These are phyloP conservation scores for Wickerhamomyces silvicola DNA, from an alignment of 805 yeast genomes.

Conservation along the genomic window DNA sequence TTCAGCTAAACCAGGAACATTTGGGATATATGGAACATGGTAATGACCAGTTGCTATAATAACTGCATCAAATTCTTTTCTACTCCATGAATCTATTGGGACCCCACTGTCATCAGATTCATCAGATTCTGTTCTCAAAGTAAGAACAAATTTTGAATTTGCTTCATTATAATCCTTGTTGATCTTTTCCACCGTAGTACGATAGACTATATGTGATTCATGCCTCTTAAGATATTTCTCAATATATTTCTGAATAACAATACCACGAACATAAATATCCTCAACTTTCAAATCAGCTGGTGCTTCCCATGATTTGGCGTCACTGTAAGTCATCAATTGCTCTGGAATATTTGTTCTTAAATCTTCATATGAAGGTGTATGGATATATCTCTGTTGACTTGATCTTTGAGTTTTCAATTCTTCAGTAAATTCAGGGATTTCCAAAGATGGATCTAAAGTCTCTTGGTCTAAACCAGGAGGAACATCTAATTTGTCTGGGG, in stretches of 20 bases:
- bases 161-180: slow-evolving; percentile 10
- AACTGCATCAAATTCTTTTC: slow-evolving; percentile 32
- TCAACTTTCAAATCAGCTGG: slow-evolving; percentile 23
- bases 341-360: slow-evolving; percentile 38
- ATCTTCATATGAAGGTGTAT: slow-evolving; percentile 26
- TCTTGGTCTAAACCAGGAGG: slow-evolving; percentile 23
- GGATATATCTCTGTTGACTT: slow-evolving; percentile 20
- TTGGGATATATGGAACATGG: slow-evolving; percentile 48
- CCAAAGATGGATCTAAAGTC: slow-evolving; percentile 24
- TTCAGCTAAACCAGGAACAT: slow-evolving; percentile 38
- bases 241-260: slow-evolving; percentile 51
- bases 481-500: slow-evolving; percentile 17
- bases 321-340: slow-evolving; percentile 39
- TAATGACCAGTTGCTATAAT: slow-evolving; percentile 53
- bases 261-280: slow-evolving; percentile 41
- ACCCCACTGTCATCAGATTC: slow-evolving; percentile 14
- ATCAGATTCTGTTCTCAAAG: slow-evolving; percentile 24
- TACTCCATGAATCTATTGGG: slow-evolving; percentile 31
- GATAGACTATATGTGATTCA: slow-evolving; percentile 20
- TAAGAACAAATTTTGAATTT: slow-evolving; percentile 24
- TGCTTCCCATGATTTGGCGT: slow-evolving; percentile 29
- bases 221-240: slow-evolving; percentile 34
- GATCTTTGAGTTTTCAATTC: slow-evolving; percentile 1
- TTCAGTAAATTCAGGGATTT: slow-evolving; percentile 4
- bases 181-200: slow-evolving; percentile 36